phyloP scores from a whole-genome alignment of 2,329 filamentous ascomycete species.

The Alternaria sp. region DNA sequence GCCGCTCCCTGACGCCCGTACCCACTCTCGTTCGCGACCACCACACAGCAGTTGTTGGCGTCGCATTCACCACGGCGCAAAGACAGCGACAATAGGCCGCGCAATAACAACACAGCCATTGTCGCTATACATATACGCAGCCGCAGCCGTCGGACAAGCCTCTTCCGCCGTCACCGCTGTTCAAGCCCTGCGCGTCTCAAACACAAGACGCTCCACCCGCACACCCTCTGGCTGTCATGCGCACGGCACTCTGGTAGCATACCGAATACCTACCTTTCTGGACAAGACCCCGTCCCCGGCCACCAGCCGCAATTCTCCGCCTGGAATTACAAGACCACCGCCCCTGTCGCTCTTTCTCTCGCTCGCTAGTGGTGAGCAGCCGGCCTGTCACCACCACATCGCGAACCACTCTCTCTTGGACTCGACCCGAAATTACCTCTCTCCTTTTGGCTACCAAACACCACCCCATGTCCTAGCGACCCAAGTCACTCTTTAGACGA shows the following conservation, averaged over 20 bases:
- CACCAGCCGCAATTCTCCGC: constrained; percentile 26
- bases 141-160: constrained; percentile 21
- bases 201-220: constrained; percentile 42
- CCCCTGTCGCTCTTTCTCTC: constrained; percentile 42
- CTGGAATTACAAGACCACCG: constrained; percentile 27
- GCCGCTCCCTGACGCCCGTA: constrained; percentile 30
- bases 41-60: neutral
- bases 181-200: constrained; percentile 41
- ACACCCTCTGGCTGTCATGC: constrained; percentile 40
- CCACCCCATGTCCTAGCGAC: constrained; percentile 38
- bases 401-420: constrained; percentile 23
- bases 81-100: constrained; percentile 19
- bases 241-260: constrained; percentile 33
- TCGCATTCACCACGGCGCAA: constrained; percentile 29
- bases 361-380: constrained; percentile 49
- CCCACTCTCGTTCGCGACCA: constrained; percentile 13
- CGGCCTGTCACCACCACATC: constrained; percentile 46
- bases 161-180: constrained; percentile 37
- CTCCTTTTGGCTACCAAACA: constrained; percentile 11
- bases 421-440: constrained; percentile 8
- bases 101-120: constrained; percentile 9
- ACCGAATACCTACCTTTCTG: constrained; percentile 22
- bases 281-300: constrained; percentile 20
- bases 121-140: constrained; percentile 28
- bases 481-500: constrained; percentile 42